Evolutionary conservation across 106 monocot genomes (phyloP).

Genomic region (Vanilla planifolia): DNA sequence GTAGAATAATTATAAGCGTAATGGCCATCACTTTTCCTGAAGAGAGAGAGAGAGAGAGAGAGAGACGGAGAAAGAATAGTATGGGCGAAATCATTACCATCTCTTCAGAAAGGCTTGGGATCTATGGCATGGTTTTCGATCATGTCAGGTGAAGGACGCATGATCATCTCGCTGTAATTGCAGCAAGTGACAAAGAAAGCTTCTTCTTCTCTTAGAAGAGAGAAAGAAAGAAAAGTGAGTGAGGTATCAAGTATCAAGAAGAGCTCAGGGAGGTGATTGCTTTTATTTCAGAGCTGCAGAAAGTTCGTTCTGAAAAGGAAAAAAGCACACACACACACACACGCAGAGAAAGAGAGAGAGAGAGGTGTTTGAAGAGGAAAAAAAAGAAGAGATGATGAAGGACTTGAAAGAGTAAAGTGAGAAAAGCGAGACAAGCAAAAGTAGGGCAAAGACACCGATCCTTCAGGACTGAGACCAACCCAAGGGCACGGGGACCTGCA

Average conservation of each 20-base stretch:
- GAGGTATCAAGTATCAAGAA: background rate
- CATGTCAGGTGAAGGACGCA: background rate
- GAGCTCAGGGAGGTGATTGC: constrained; percentile 1
- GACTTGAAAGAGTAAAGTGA: constrained; percentile 9
- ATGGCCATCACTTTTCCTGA: constrained; percentile 1
- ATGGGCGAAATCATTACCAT: constrained; percentile 9
- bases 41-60: constrained; percentile 15
- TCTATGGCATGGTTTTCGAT: constrained; percentile 6
- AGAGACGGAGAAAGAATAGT: background rate
- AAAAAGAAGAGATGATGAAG: background rate
- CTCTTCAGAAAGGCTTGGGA: constrained; percentile 6
- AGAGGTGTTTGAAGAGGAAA: background rate
- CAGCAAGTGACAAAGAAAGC: background rate
- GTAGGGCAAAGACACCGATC: background rate
- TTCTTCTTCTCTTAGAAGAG: constrained; percentile 5
- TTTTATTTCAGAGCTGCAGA: constrained; percentile 19
- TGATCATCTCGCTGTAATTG: constrained; percentile 16
- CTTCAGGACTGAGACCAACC: background rate
- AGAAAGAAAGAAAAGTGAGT: background rate
- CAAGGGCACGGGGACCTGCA: background rate
- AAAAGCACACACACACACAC: constrained; percentile 1
- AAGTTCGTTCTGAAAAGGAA: constrained; percentile 14
- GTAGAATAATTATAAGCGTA: constrained; percentile 2
- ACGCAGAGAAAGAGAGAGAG: constrained; percentile 1
- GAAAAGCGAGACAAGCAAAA: constrained; percentile 4